Percentiles rank a stretch among this genome's conserved stretches.
Conservation (phyloP, 1,284 basidiomycete species). For the Marasmius fiardii region DNA sequence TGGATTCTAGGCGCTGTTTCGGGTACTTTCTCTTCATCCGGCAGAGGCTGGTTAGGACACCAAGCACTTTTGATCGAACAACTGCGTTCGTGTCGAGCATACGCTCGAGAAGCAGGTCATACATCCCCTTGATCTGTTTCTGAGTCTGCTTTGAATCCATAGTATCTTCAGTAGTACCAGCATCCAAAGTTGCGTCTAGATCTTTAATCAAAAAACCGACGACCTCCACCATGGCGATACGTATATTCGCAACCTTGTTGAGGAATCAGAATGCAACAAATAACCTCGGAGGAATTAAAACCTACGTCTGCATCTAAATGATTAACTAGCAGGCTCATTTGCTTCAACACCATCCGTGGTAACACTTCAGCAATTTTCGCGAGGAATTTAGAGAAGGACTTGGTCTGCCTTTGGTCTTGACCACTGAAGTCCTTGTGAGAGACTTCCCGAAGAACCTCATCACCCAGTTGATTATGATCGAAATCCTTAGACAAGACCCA, state of each 20-base stretch:
- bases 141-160: constrained; percentile 59
- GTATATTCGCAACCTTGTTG: constrained; percentile 87
- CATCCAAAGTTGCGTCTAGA: constrained; percentile 39
- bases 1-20: constrained; percentile 78
- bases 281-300: constrained; percentile 6
- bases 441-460: constrained; percentile 88
- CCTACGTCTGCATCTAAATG: constrained; percentile 92
- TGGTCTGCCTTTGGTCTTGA: constrained; percentile 86
- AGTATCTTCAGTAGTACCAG: constrained; percentile 49
- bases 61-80: constrained; percentile 86
- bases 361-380: constrained; percentile 78
- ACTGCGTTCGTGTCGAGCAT: constrained; percentile 89
- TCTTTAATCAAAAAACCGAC: constrained; percentile 81
- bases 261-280: background rate
- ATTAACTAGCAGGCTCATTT: constrained; percentile 80
- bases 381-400: constrained; percentile 85
- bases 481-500: constrained; percentile 81
- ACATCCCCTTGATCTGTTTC: constrained; percentile 84
- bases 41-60: constrained; percentile 69
- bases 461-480: constrained; percentile 86
- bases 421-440: constrained; percentile 74
- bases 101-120: constrained; percentile 82
- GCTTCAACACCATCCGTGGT: constrained; percentile 88
- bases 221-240: constrained; percentile 88
- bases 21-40: constrained; percentile 84